Evolutionary conservation across 345 rosid genomes (phyloP).

Genomic region (Trapa incisa): DNA sequence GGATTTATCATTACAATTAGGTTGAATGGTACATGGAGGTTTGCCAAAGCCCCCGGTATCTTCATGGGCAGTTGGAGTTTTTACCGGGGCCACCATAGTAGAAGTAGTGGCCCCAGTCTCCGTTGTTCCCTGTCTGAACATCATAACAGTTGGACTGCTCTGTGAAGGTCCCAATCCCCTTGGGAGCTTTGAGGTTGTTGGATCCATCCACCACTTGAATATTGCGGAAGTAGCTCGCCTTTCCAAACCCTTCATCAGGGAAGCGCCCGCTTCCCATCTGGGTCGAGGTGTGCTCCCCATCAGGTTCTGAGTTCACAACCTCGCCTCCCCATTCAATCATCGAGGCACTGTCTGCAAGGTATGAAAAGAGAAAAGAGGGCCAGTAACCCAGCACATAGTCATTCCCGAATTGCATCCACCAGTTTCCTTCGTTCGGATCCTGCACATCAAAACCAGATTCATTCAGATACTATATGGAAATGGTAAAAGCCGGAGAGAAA

Average conservation of each 20-base stretch:
- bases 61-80: conserved; percentile 61
- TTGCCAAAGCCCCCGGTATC: neutral
- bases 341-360: conserved; percentile 78
- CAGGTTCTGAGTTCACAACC: conserved; percentile 79
- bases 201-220: conserved; percentile 78
- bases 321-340: conserved; percentile 99
- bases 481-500: no score
- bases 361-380: conserved; percentile 93
- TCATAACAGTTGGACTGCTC: conserved; percentile 92
- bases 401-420: conserved; percentile 99
- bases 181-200: conserved; percentile 87
- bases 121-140: conserved; percentile 74
- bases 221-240: conserved; percentile 83
- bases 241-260: conserved; percentile 92
- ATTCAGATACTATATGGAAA: no score
- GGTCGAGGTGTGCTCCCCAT: conserved; percentile 77
- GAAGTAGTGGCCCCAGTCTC: conserved; percentile 96
- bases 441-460: conserved; percentile 9
- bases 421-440: conserved; percentile 95
- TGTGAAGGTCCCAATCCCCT: conserved; percentile 77
- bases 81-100: conserved; percentile 94
- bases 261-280: conserved; percentile 95
- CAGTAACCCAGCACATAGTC: conserved; percentile 80
- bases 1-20: conserved; percentile 16
- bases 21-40: conserved; percentile 40